Base-by-base conservation (phyloP, 352 stramenopile species). In the Phytophthora citricola region DNA sequence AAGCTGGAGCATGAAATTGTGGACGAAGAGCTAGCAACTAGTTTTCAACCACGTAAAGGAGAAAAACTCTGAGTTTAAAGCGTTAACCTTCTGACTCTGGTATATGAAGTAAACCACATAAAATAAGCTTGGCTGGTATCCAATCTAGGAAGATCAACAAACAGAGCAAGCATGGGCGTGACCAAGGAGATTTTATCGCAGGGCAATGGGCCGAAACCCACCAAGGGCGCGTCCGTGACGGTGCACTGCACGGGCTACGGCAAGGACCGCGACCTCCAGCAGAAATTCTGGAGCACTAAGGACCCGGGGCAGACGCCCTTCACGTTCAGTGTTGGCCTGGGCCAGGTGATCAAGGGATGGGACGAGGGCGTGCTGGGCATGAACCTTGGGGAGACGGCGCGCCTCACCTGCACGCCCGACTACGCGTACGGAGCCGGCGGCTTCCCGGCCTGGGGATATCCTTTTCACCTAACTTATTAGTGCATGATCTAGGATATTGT, bases 211-310 rank as follows among this genome's bases (percentile, higher is more conserved):
- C 58, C 74, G 47, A 84, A 51, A 46, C 85, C 87, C 24, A 58
- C 75, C 20, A 88, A 80, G 40, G 87, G 85, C 54, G 66, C 73
- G 40, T 90, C 65, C 1, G 89, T 95, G 39, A 95, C 83, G 29
- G 83, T 94, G 43, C 86, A 96, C 69, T 93, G 83, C 78, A 95
- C 87, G 44, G 89, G 89, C 43, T 92, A 83, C 67, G 86, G 83
- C 55, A 94, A 92, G 68, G 76, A 92, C 62, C 70, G 62, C 48
- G 79, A 92, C 63, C 66, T 90, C 38, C 48, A 41, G 26, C 52
- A 87, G 61, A 98, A 98, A 73, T 99, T 99, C 79, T 99, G 97
- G 95, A 97, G 82, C 71, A 98, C 93, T 7, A 98, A 98, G 74
- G 97, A 99, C 83, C 87, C 93, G 8, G 96, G 94, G 10, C 94